phyloP scores from a whole-genome alignment of 2,329 filamentous ascomycete species.

The Sphaerulina musiva region DNA sequence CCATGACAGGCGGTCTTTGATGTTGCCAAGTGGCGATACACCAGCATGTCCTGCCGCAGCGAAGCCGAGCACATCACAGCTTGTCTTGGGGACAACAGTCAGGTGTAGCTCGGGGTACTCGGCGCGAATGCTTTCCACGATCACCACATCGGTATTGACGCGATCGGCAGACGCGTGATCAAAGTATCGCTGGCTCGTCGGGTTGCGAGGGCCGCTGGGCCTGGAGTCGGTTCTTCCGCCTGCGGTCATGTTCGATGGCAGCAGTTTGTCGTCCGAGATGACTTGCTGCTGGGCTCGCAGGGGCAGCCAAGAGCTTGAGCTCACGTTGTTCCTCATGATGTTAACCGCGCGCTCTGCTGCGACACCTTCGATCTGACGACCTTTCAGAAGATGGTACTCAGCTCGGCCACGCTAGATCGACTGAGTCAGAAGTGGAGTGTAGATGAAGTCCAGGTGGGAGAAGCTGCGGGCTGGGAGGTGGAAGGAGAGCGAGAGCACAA shows the following conservation, averaged over 20 bases:
- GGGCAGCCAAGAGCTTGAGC: not conserved
- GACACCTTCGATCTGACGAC: too few relatives aligned
- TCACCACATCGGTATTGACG: conserved; percentile 40
- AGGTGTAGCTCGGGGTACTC: conserved; percentile 44
- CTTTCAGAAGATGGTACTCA: not conserved
- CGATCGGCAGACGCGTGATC: conserved; percentile 41
- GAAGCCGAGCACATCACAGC: conserved; percentile 38
- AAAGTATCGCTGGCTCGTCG: conserved; percentile 38
- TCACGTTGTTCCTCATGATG: conserved; percentile 3
- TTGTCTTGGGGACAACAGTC: conserved; percentile 33
- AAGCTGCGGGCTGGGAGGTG: not conserved
- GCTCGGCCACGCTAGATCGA: not conserved
- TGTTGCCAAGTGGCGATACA: conserved; percentile 38
- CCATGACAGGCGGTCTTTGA: conserved; percentile 37
- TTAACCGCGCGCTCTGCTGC: not conserved
- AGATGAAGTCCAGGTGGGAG: not conserved
- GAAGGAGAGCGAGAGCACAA: not conserved
- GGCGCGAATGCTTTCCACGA: conserved; percentile 40
- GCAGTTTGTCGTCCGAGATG: not conserved
- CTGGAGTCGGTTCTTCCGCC: not conserved
- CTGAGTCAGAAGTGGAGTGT: not conserved
- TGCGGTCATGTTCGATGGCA: conserved; percentile 17
- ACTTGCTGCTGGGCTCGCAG: not conserved
- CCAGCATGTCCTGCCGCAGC: conserved; percentile 39
- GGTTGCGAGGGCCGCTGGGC: conserved; percentile 28